Percentiles rank a stretch among this genome's conserved stretches.
Evolutionary conservation across 106 monocot species (phyloP).

Genomic region (Phalaenopsis aphrodite): DNA sequence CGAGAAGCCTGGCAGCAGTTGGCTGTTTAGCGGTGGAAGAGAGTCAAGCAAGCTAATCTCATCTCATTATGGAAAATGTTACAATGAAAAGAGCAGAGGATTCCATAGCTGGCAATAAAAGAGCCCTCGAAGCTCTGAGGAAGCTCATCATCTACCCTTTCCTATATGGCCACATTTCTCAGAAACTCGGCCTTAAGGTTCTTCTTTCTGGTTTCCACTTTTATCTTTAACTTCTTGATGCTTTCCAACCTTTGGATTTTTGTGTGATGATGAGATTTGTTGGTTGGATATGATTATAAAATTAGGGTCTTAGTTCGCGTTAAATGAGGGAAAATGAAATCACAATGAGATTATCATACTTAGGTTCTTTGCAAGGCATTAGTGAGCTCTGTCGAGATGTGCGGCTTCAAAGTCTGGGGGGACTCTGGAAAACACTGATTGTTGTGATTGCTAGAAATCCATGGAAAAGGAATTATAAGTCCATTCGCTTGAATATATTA

Average conservation of each 20-base stretch:
- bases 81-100: conserved; percentile 55
- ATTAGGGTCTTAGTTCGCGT: too few species aligned
- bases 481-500: not conserved
- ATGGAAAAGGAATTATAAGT: not conserved
- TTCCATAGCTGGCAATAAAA: conserved; percentile 45
- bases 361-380: too few species aligned
- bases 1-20: too few species aligned
- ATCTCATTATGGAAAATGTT: not conserved
- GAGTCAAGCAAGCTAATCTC: not conserved
- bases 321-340: too few species aligned
- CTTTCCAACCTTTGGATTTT: not conserved
- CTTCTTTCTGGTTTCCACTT: not conserved
- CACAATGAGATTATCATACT: too few species aligned
- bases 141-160: conserved; percentile 73
- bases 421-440: too few species aligned
- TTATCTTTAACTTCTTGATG: not conserved
- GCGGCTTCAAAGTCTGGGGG: too few species aligned
- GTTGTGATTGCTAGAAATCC: too few species aligned
- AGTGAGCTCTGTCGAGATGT: too few species aligned
- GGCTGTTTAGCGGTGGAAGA: too few species aligned
- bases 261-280: not conserved
- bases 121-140: conserved; percentile 62
- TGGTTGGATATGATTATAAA: too few species aligned
- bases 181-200: conserved; percentile 64
- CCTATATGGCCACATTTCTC: conserved; percentile 48